Evolutionary conservation across 495 filamentous ascomycete genomes (phyloP).

Genomic region (Penicillium cinerascens): DNA sequence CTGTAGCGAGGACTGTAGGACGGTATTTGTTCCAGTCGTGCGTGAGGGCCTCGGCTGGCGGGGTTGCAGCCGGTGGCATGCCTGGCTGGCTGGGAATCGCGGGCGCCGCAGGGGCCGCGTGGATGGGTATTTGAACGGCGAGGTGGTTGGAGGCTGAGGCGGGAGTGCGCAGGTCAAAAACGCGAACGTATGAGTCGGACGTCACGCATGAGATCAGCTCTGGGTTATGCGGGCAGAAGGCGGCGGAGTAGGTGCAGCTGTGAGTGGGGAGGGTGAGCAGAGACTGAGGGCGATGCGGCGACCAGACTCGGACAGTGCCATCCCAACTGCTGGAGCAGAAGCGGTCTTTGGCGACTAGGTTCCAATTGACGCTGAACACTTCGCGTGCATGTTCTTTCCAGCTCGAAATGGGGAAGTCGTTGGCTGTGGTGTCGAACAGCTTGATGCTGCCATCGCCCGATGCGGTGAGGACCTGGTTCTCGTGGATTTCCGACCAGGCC

Average conservation of each 20-base stretch:
- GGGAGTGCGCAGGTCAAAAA: slow-evolving; percentile 88
- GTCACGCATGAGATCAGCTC: slow-evolving; percentile 76
- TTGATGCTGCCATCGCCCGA: slow-evolving; percentile 91
- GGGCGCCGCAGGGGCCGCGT: slow-evolving; percentile 51
- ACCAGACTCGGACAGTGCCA: slow-evolving; percentile 90
- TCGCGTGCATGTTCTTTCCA: slow-evolving; percentile 93
- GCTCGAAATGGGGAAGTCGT: slow-evolving; percentile 76
- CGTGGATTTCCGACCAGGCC: slow-evolving; percentile 90
- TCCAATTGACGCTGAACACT: slow-evolving; percentile 89
- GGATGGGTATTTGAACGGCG: slow-evolving; percentile 70
- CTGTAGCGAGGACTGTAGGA: slow-evolving; percentile 74
- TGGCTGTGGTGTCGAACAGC: slow-evolving; percentile 77
- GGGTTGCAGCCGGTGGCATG: slow-evolving; percentile 27
- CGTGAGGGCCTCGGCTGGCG: slow-evolving; percentile 78
- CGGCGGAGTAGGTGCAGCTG: slow-evolving; percentile 83
- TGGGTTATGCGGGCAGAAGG: slow-evolving; percentile 77
- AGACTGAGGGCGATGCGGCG: slow-evolving; percentile 65
- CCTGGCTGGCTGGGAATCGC: slow-evolving; percentile 33
- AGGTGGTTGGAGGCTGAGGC: slow-evolving; percentile 79
- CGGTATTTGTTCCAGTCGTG: slow-evolving; percentile 99
- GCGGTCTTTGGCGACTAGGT: slow-evolving; percentile 80
- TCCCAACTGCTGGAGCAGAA: slow-evolving; percentile 93
- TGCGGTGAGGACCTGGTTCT: slow-evolving; percentile 82
- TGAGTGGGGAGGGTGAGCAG: slow-evolving; percentile 82
- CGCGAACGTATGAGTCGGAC: slow-evolving; percentile 77